These are phyloP conservation scores for Ascochyta clinopodiicola DNA, from an alignment of 2,329 filamentous ascomycete genomes.

Conservation along the genomic window DNA sequence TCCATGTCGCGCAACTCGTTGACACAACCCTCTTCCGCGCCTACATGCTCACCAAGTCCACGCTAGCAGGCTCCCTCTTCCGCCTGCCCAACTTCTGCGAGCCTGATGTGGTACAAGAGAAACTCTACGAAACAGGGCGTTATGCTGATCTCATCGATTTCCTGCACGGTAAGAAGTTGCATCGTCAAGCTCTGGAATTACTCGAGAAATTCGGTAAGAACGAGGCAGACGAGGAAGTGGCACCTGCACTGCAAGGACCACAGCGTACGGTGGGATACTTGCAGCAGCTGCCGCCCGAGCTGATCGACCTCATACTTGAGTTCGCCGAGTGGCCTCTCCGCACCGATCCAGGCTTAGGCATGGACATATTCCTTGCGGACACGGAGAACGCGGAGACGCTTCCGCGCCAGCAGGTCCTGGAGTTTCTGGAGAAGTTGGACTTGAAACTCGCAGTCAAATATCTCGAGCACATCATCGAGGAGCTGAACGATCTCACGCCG, in stretches of 20 bases:
- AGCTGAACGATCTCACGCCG: constrained; percentile 82
- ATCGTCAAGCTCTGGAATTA: constrained; percentile 83
- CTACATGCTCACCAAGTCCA: constrained; percentile 90
- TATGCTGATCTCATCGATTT: constrained; percentile 98
- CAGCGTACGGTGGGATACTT: constrained; percentile 85
- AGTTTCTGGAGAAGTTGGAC: constrained; percentile 76
- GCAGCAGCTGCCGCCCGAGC: constrained; percentile 84
- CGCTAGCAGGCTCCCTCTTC: constrained; percentile 86
- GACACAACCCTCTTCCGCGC: constrained; percentile 94
- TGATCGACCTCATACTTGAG: constrained; percentile 89
- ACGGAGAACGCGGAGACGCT: constrained; percentile 93
- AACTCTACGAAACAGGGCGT: constrained; percentile 83
- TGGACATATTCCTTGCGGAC: constrained; percentile 93
- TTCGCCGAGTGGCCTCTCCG: constrained; percentile 88
- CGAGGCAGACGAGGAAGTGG: constrained; percentile 54
- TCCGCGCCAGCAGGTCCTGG: constrained; percentile 75
- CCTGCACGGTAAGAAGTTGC: constrained; percentile 91
- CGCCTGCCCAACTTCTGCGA: constrained; percentile 98
- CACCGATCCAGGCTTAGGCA: constrained; percentile 74
- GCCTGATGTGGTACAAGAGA: constrained; percentile 91
- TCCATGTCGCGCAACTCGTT: constrained; percentile 79
- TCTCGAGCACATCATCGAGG: constrained; percentile 86
- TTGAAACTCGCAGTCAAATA: constrained; percentile 77
- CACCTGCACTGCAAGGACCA: constrained; percentile 74
- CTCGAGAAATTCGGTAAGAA: constrained; percentile 78